Evolutionary conservation across 805 yeast genomes (phyloP).

Genomic region (Sugiyamaella qingdaonensis): DNA sequence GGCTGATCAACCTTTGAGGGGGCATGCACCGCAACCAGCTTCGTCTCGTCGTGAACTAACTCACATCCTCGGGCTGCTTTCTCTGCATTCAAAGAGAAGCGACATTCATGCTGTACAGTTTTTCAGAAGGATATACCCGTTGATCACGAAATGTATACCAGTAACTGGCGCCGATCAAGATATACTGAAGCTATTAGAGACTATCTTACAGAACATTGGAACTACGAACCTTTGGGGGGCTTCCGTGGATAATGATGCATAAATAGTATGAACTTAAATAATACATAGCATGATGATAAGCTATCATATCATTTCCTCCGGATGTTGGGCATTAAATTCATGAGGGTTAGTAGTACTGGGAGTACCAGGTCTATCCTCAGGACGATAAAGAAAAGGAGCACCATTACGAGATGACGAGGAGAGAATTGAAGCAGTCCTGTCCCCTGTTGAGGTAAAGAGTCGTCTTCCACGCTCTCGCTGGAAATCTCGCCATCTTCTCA

Average conservation of each 20-base stretch:
- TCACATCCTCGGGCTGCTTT: constrained; percentile 22
- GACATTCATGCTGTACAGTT: not conserved
- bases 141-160: constrained; percentile 11
- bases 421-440: constrained; percentile 7
- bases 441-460: constrained; percentile 10
- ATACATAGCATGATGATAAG: constrained; percentile 4
- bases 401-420: constrained; percentile 10
- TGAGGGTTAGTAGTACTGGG: constrained; percentile 1
- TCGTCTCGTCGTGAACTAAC: constrained; percentile 60
- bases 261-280: not conserved
- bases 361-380: constrained; percentile 2
- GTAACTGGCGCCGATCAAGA: constrained; percentile 8
- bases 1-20: constrained; percentile 56
- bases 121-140: constrained; percentile 6
- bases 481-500: constrained; percentile 94
- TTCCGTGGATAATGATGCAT: not conserved
- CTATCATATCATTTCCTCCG: constrained; percentile 2
- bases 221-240: not conserved
- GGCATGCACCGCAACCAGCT: constrained; percentile 60
- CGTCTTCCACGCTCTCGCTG: constrained; percentile 68
- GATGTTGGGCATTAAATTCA: constrained; percentile 4
- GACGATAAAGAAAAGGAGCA: not conserved
- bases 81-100: not conserved
- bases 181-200: constrained; percentile 7
- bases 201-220: not conserved